phyloP scores from a whole-genome alignment of 202 grass and related monocot genomes.

The Brachypodium distachyon region DNA sequence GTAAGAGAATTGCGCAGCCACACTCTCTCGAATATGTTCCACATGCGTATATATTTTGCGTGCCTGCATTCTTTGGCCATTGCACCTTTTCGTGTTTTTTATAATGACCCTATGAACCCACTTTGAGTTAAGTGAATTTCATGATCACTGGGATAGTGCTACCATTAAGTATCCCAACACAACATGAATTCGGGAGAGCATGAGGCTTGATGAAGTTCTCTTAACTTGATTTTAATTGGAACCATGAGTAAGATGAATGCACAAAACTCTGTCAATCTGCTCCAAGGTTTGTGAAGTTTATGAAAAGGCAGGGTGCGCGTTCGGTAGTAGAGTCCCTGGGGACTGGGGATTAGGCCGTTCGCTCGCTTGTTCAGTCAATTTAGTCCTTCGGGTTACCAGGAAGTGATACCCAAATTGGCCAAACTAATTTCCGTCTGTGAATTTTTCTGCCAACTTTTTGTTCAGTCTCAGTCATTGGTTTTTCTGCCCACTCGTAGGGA shows the following conservation, averaged over 20 bases:
- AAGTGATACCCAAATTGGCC: too few relatives aligned
- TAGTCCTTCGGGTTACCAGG: too few relatives aligned
- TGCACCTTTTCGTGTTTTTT: not conserved
- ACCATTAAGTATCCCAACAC: not conserved
- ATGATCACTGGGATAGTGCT: not conserved
- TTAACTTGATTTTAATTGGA: not conserved
- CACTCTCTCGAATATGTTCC: not conserved
- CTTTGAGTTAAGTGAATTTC: not conserved
- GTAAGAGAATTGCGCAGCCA: not conserved
- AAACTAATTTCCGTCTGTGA: too few relatives aligned
- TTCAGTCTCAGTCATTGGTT: too few relatives aligned
- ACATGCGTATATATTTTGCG: not conserved
- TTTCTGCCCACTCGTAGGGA: too few relatives aligned
- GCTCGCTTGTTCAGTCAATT: too few relatives aligned
- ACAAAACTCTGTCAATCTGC: not conserved
- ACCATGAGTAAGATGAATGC: not conserved
- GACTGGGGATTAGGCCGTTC: too few relatives aligned
- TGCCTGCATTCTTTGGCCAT: not conserved
- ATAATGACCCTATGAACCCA: not conserved
- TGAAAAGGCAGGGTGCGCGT: too few relatives aligned
- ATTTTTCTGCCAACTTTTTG: too few relatives aligned
- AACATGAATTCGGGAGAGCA: not conserved
- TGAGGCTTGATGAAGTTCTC: not conserved
- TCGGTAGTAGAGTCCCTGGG: too few relatives aligned
- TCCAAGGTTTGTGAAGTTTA: not conserved